Evolutionary conservation across 1,139 yeast genomes (phyloP).

Genomic region (Nadsonia commutata): DNA sequence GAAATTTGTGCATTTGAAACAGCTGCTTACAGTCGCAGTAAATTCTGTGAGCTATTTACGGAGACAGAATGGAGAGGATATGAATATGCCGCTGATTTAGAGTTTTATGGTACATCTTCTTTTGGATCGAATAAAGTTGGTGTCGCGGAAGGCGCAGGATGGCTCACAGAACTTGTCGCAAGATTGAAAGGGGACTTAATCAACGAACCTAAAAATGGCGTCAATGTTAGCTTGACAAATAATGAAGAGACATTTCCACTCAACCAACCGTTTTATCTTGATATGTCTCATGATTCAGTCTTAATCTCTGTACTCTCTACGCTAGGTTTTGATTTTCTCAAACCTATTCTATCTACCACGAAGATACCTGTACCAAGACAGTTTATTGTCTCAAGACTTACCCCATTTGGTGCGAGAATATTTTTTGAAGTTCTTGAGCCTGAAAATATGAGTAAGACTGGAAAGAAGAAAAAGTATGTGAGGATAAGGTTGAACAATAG

Average conservation of each 20-base stretch:
- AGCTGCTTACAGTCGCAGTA: slow-evolving; percentile 33
- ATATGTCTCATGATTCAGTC: slow-evolving; percentile 30
- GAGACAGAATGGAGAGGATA: slow-evolving; percentile 35
- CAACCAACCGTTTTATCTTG: slow-evolving; percentile 28
- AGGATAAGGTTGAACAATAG: slow-evolving; percentile 27
- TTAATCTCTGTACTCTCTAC: slow-evolving; percentile 27
- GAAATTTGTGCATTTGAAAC: slow-evolving; percentile 36
- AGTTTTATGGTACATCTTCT: slow-evolving; percentile 28
- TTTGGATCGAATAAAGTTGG: slow-evolving; percentile 18
- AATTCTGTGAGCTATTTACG: slow-evolving; percentile 34
- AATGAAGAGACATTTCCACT: slow-evolving; percentile 23
- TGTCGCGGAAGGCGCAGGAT: slow-evolving; percentile 28
- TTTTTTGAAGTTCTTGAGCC: slow-evolving; percentile 26
- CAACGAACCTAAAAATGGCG: slow-evolving; percentile 20
- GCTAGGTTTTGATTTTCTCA: slow-evolving; percentile 24
- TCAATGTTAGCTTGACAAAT: slow-evolving; percentile 23
- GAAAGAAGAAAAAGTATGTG: slow-evolving; percentile 13
- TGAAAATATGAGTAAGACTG: slow-evolving; percentile 11
- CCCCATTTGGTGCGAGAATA: slow-evolving; percentile 31
- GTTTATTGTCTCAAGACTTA: slow-evolving; percentile 26
- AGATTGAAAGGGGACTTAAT: slow-evolving; percentile 20
- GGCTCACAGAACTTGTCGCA: slow-evolving; percentile 26
- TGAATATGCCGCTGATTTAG: slow-evolving; percentile 31
- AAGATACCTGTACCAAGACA: slow-evolving; percentile 27
- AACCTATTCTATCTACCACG: slow-evolving; percentile 22